A percentile compares a stretch with the other conserved stretches of the same genome.
phyloP scores from a whole-genome alignment of 805 yeast genomes.

The Starmerella khaoyaiensis region DNA sequence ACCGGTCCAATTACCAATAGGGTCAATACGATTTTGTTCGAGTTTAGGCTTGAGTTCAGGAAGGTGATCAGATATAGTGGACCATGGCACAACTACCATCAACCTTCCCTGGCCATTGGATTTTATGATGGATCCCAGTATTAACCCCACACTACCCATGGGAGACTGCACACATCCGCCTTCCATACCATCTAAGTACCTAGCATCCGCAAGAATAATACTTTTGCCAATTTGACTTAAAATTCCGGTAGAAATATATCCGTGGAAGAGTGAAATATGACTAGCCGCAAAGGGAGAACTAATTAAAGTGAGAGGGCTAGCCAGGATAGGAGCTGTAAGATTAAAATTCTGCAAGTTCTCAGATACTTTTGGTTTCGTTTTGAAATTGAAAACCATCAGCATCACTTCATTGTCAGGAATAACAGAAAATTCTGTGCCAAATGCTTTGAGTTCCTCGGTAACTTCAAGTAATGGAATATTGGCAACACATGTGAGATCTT shows the following conservation, averaged over 20 bases:
- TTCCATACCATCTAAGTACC: slow-evolving; percentile 30
- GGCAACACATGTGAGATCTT: slow-evolving; percentile 7
- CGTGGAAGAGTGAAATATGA: slow-evolving; percentile 27
- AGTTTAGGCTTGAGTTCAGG: not conserved
- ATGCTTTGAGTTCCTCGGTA: not conserved
- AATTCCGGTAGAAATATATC: slow-evolving; percentile 24
- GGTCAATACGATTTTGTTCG: not conserved
- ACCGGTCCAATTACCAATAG: slow-evolving; percentile 5
- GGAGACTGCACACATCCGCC: slow-evolving; percentile 23
- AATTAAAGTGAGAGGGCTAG: slow-evolving; percentile 9
- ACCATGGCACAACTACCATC: slow-evolving; percentile 25
- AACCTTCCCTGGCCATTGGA: slow-evolving; percentile 26
- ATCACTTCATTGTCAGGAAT: slow-evolving; percentile 7
- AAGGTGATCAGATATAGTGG: slow-evolving; percentile 8
- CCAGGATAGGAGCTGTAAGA: not conserved
- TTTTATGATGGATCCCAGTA: slow-evolving; percentile 24
- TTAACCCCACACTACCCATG: slow-evolving; percentile 22
- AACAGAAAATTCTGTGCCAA: slow-evolving; percentile 10
- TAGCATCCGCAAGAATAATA: slow-evolving; percentile 22
- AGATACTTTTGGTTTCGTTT: not conserved
- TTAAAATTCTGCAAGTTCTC: not conserved
- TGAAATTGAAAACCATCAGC: slow-evolving; percentile 14
- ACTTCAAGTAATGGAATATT: not conserved
- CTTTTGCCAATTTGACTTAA: slow-evolving; percentile 17
- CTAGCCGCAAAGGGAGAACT: slow-evolving; percentile 28